Evolutionary conservation across 129 eudicot species (phyloP).

Genomic region (Chrysanthemum makinoi): DNA sequence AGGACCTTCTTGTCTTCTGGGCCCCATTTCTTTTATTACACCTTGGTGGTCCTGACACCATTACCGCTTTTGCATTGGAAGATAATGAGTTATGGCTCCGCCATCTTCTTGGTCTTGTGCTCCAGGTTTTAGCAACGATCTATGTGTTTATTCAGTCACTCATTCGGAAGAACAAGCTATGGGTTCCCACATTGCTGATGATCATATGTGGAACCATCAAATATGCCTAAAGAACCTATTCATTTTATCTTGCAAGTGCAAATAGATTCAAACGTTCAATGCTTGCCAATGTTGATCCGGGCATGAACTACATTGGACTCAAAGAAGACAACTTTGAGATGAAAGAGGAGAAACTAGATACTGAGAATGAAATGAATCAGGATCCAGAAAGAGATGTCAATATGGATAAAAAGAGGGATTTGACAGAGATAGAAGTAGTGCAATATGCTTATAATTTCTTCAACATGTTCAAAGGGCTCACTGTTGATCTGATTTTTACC

Average conservation of each 20-base stretch:
- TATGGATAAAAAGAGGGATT: not conserved
- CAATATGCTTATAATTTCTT: not conserved
- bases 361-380: too few relatives aligned
- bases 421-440: not conserved
- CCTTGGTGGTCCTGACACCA: not conserved
- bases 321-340: not conserved
- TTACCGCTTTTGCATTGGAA: not conserved
- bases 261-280: not conserved
- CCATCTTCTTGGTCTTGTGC: not conserved
- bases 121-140: not conserved
- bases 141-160: not conserved
- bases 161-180: not conserved
- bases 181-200: not conserved
- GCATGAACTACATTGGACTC: not conserved
- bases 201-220: not conserved
- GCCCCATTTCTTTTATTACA: not conserved
- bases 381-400: not conserved
- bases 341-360: not conserved
- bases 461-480: not conserved
- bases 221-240: not conserved
- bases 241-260: not conserved
- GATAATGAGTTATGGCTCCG: not conserved
- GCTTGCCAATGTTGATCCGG: not conserved
- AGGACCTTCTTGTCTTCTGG: not conserved
- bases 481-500: not conserved